Evolutionary conservation across 2,329 filamentous ascomycete species (phyloP).

Genomic region (Magnaporthiopsis incrustans): DNA sequence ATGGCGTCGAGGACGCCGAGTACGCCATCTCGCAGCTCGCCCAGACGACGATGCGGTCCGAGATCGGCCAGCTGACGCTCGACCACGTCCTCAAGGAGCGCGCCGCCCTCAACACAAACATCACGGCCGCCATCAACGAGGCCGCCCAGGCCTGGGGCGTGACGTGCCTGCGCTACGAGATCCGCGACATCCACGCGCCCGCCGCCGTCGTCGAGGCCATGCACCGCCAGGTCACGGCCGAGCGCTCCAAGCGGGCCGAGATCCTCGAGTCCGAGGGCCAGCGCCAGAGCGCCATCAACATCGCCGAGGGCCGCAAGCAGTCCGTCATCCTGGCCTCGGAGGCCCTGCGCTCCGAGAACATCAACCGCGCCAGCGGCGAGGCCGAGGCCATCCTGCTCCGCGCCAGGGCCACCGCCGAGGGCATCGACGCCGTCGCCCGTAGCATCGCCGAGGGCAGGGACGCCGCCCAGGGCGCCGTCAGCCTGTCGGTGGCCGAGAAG

Average conservation of each 20-base stretch:
- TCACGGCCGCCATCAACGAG: slow-evolving; percentile 98
- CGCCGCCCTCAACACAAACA: slow-evolving; percentile 91
- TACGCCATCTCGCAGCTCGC: slow-evolving; percentile 97
- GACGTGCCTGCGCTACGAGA: slow-evolving; percentile 93
- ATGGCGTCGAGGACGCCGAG: slow-evolving; percentile 96
- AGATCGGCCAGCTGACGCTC: slow-evolving; percentile 92
- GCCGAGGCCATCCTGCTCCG: slow-evolving; percentile 84
- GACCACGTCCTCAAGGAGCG: slow-evolving; percentile 98
- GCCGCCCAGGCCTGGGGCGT: slow-evolving; percentile 96
- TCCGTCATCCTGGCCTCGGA: slow-evolving; percentile 94
- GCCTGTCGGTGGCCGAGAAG: slow-evolving; percentile 87
- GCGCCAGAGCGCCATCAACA: slow-evolving; percentile 95
- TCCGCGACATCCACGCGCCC: slow-evolving; percentile 94
- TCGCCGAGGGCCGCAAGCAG: slow-evolving; percentile 95
- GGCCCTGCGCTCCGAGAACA: slow-evolving; percentile 79
- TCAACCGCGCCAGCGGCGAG: slow-evolving; percentile 89
- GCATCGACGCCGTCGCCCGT: slow-evolving; percentile 78
- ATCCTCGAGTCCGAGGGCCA: slow-evolving; percentile 97
- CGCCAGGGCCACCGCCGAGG: slow-evolving; percentile 75
- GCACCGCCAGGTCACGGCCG: slow-evolving; percentile 96
- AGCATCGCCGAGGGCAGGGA: slow-evolving; percentile 66
- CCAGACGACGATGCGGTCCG: slow-evolving; percentile 97
- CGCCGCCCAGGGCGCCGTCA: slow-evolving; percentile 75
- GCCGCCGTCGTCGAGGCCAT: slow-evolving; percentile 91
- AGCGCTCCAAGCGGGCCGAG: slow-evolving; percentile 94